These are phyloP conservation scores for Eutrema yunnanense DNA, from an alignment of 345 rosid species.

Conservation along the genomic window DNA sequence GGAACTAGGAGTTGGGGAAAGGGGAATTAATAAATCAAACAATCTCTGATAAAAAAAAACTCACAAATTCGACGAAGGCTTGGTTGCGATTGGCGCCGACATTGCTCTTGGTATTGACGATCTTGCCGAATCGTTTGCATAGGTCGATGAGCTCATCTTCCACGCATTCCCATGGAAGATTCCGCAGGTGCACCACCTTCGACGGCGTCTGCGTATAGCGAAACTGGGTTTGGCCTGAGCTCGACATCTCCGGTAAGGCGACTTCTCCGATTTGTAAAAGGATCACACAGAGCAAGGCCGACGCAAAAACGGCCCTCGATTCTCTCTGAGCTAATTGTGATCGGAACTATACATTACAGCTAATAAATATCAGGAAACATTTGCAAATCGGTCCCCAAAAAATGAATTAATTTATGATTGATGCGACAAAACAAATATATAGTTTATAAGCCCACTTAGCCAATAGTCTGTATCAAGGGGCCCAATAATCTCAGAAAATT, in stretches of 20 bases:
- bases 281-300: constrained; percentile 4
- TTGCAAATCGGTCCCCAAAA: background rate
- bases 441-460: too few relatives aligned
- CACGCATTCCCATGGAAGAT: constrained; percentile 90
- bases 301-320: background rate
- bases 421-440: background rate
- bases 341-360: constrained; percentile 3
- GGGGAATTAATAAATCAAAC: background rate
- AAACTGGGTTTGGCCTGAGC: constrained; percentile 79
- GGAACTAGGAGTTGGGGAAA: background rate
- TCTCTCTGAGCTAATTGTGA: background rate
- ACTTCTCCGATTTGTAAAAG: background rate
- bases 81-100: constrained; percentile 95
- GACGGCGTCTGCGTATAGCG: constrained; percentile 95
- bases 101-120: constrained; percentile 88
- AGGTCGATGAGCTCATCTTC: constrained; percentile 95
- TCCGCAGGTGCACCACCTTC: constrained; percentile 88
- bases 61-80: constrained; percentile 92
- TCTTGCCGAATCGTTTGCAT: constrained; percentile 85
- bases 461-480: too few relatives aligned
- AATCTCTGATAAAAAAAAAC: constrained; percentile 13
- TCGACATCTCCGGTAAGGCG: constrained; percentile 37
- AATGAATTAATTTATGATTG: background rate
- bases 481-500: too few relatives aligned
- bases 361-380: background rate